Percentiles rank a stretch among this genome's conserved stretches.
Conservation (phyloP, 495 filamentous ascomycete species). For the Neurospora tetrasperma region DNA sequence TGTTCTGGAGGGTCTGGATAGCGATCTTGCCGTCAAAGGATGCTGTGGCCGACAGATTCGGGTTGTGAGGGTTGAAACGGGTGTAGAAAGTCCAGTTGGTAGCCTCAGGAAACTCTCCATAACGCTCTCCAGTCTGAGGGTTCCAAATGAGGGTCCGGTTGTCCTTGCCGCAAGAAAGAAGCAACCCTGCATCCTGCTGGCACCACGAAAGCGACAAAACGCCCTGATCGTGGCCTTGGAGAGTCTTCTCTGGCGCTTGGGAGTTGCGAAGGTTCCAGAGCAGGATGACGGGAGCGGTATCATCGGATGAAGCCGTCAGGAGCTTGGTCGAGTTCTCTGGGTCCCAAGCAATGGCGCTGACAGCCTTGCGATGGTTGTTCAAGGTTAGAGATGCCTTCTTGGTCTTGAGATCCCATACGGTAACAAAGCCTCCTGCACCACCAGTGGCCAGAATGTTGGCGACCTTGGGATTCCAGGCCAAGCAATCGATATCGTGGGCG, state of each 20-base stretch:
- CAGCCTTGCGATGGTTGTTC: constrained; percentile 89
- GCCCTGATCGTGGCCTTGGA: constrained; percentile 84
- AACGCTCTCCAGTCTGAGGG: constrained; percentile 72
- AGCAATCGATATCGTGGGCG: constrained; percentile 84
- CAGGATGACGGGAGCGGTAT: constrained; percentile 77
- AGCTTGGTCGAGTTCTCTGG: constrained; percentile 89
- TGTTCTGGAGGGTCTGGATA: constrained; percentile 88
- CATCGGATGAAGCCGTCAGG: constrained; percentile 83
- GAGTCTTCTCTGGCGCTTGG: constrained; percentile 80
- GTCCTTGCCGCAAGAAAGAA: constrained; percentile 94
- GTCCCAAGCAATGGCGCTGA: constrained; percentile 95
- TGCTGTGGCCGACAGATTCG: constrained; percentile 81
- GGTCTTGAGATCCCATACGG: constrained; percentile 95
- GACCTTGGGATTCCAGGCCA: constrained; percentile 98
- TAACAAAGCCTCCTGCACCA: constrained; percentile 88
- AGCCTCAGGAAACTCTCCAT: constrained; percentile 91
- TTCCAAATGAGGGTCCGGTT: constrained; percentile 96
- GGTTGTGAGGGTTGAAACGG: constrained; percentile 87
- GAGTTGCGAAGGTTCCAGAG: constrained; percentile 96
- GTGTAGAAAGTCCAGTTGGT: constrained; percentile 99
- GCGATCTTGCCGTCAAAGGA: constrained; percentile 95
- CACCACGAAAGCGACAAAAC: constrained; percentile 96
- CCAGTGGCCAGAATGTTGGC: constrained; percentile 92
- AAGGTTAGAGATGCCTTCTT: constrained; percentile 94
- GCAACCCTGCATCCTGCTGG: constrained; percentile 75